phyloP scores from a whole-genome alignment of 2,329 filamentous ascomycete genomes.

The Colletotrichum shisoi region DNA sequence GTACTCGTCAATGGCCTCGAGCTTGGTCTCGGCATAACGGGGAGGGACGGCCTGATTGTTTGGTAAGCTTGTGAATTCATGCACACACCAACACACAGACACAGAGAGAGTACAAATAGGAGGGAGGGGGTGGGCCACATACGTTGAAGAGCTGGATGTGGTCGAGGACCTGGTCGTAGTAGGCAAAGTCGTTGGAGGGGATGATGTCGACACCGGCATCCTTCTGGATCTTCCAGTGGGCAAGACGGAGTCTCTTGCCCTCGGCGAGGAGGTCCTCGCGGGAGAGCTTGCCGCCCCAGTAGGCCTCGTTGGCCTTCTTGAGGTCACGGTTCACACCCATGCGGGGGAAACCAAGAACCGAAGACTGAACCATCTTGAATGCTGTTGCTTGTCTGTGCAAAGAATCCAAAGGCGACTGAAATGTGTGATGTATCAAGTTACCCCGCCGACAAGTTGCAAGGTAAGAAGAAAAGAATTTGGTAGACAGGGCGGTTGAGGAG shows the following conservation, averaged over 20 bases:
- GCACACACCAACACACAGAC: no score
- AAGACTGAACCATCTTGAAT: slow-evolving; percentile 68
- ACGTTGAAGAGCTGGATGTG: slow-evolving; percentile 98
- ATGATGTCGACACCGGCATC: slow-evolving; percentile 97
- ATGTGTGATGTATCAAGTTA: slow-evolving; percentile 18
- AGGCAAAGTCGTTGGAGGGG: slow-evolving; percentile 98
- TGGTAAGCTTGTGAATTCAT: slow-evolving; percentile 20
- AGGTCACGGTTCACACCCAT: slow-evolving; percentile 99
- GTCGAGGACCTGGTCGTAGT: slow-evolving; percentile 96
- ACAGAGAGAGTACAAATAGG: slow-evolving; percentile 7
- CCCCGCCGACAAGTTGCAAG: slow-evolving; percentile 35
- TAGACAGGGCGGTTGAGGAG: slow-evolving; percentile 28
- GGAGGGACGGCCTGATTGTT: slow-evolving; percentile 80
- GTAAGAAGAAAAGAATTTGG: slow-evolving; percentile 24
- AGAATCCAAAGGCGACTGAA: slow-evolving; percentile 30
- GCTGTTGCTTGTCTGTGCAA: slow-evolving; percentile 45
- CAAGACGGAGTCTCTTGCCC: slow-evolving; percentile 94
- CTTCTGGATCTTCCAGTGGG: slow-evolving; percentile 99
- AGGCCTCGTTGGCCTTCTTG: slow-evolving; percentile 99
- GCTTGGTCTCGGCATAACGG: slow-evolving; percentile 89
- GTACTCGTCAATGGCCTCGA: slow-evolving; percentile 92
- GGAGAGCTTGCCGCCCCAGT: slow-evolving; percentile 93
- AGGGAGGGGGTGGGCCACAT: slow-evolving; percentile 52
- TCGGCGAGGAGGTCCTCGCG: slow-evolving; percentile 89
- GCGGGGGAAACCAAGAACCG: slow-evolving; percentile 97